Evolutionary conservation across 2,329 filamentous ascomycete species (phyloP), one percentile per base, ranked within the genome.

Genomic region (Cladophialophora yegresii): DNA sequence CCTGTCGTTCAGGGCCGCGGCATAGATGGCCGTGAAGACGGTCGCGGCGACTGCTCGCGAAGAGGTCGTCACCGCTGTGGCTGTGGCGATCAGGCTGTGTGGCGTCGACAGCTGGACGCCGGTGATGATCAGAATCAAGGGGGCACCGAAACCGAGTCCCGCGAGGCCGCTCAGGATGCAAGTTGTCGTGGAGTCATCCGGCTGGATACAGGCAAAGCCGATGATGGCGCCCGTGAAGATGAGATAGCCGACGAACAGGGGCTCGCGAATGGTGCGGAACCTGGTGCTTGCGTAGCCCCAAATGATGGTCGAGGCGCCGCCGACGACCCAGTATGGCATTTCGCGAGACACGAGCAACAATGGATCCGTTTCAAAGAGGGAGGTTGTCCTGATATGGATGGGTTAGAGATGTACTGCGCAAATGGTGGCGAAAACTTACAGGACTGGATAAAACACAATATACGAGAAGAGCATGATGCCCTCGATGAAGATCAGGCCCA

Each of bases 401-500:
- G 13, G 33, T 56, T 20, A 56, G 36, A 32, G 20, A 20, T 12
- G n/a, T n/a, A n/a, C n/a, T n/a, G n/a, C n/a, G n/a, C n/a, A n/a
- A n/a, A n/a, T n/a, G n/a, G n/a, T n/a, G n/a, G n/a, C n/a, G n/a
- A n/a, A n/a, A 50, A 63, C 68, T 68, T 57, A 70, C 68, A 70
- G 54, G 28, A 67, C 60, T 4, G 68, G 68, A 40, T 67, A 70
- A 36, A 70, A 68, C 47, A 70, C 54, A 20, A 70, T 64, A 16
- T 65, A 68, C 3, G 68, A 70, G 55, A 70, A 70, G 6, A 68
- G 49, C 51, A 70, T 23, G 23, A 68, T 64, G n/a, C 66, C 68
- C 36, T 70, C 68, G 26, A 70, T 60, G 53, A 68, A 68, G 45
- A 70, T 68, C 13, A 70, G 50, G 45, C 28, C 53, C 16, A 70